phyloP scores from a whole-genome alignment of 768 basidiomycete species.

The Lactarius pseudohatsudake region DNA sequence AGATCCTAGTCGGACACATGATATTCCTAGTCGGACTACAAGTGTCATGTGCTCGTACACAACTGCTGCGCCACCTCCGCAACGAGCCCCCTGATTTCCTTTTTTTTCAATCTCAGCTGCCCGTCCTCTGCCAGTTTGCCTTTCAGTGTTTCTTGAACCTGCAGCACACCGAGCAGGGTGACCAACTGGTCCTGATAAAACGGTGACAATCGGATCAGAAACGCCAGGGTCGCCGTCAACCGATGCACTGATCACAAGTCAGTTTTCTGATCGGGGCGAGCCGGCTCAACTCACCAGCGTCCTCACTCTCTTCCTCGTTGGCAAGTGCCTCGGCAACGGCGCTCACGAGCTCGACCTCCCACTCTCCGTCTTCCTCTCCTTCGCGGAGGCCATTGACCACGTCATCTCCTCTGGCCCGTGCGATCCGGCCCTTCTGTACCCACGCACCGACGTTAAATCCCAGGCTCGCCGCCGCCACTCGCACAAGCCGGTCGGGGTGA shows the following conservation, averaged over 20 bases:
- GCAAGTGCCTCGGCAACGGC: conserved; percentile 80
- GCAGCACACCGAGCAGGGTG: conserved; percentile 69
- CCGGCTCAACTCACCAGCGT: conserved; percentile 60
- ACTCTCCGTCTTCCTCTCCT: conserved; percentile 66
- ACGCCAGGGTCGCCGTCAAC: conserved; percentile 72
- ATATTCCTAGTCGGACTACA: conserved; percentile 1
- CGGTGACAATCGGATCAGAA: conserved; percentile 75
- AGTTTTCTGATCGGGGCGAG: not conserved
- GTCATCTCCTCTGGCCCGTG: conserved; percentile 37
- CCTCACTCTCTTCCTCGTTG: conserved; percentile 70
- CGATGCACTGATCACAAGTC: conserved; percentile 62
- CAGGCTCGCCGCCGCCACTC: conserved; percentile 79
- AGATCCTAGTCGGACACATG: not conserved
- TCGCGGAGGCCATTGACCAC: conserved; percentile 37
- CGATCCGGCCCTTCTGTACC: conserved; percentile 62
- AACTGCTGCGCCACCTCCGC: conserved; percentile 57
- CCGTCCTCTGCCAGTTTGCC: conserved; percentile 53
- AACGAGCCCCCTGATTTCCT: conserved; percentile 63
- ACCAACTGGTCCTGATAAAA: conserved; percentile 53
- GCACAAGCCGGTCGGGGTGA: conserved; percentile 63
- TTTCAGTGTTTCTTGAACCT: conserved; percentile 54
- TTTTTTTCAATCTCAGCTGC: conserved; percentile 57
- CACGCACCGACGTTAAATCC: conserved; percentile 72
- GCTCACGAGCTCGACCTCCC: conserved; percentile 82
- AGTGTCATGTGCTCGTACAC: conserved; percentile 30